Percentiles rank a stretch among this genome's conserved stretches.
Evolutionary conservation across 73 alveolate genomes (phyloP).

Genomic region (Paramecium biaurelia): DNA sequence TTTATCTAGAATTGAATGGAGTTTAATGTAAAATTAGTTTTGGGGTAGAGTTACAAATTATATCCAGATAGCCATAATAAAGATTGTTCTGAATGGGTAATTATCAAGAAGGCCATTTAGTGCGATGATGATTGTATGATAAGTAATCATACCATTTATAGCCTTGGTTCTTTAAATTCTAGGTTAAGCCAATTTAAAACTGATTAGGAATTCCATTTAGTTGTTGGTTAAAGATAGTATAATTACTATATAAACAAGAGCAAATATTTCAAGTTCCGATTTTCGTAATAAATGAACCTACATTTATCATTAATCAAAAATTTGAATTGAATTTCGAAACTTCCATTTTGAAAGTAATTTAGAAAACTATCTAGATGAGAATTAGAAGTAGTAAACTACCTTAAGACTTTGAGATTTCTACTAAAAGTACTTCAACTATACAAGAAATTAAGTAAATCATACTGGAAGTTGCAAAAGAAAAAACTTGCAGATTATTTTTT

Average conservation of each 20-base stretch:
- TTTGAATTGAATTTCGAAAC: not conserved
- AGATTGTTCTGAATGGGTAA: not conserved
- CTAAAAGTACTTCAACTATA: not conserved
- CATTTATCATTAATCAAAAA: not conserved
- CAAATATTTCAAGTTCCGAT: not conserved
- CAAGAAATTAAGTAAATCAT: not conserved
- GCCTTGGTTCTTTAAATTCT: not conserved
- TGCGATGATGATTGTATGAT: not conserved
- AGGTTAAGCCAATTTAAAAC: not conserved
- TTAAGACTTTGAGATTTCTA: not conserved
- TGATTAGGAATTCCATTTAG: not conserved
- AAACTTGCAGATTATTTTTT: not conserved
- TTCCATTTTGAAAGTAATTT: not conserved
- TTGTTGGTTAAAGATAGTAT: not conserved
- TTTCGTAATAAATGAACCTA: not conserved
- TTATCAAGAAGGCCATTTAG: not conserved
- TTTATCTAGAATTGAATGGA: not conserved
- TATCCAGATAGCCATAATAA: not conserved
- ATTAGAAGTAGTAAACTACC: not conserved
- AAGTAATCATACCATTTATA: not conserved
- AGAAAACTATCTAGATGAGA: not conserved
- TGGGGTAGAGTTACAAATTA: constrained; percentile 4
- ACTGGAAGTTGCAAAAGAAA: not conserved
- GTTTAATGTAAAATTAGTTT: not conserved
- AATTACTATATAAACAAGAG: not conserved